Evolutionary conservation across 805 yeast genomes (phyloP).

Genomic region (Candida qinlingensis): DNA sequence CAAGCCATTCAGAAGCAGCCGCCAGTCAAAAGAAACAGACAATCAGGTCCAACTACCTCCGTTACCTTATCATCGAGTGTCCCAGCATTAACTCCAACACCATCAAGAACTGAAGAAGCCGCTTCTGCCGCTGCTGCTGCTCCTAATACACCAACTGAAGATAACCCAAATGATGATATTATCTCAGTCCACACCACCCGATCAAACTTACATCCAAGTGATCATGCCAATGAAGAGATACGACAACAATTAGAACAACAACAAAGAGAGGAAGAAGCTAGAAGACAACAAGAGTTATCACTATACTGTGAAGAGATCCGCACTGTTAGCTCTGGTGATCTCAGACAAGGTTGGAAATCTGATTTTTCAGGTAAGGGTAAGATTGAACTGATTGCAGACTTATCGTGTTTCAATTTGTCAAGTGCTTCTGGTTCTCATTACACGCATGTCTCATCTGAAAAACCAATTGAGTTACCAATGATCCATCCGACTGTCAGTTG

Average conservation of each 20-base stretch:
- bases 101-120: constrained; percentile 10
- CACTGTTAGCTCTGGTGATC: constrained; percentile 70
- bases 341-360: constrained; percentile 92
- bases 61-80: constrained; percentile 28
- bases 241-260: constrained; percentile 20
- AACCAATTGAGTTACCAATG: constrained; percentile 25
- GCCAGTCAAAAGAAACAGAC: constrained; percentile 32
- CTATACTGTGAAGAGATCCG: constrained; percentile 69
- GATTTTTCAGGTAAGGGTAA: constrained; percentile 77
- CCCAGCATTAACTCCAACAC: constrained; percentile 13
- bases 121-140: constrained; percentile 5
- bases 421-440: constrained; percentile 46
- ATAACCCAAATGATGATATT: constrained; percentile 12
- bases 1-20: constrained; percentile 15
- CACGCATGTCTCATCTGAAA: constrained; percentile 38
- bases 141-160: constrained; percentile 4
- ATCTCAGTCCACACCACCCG: constrained; percentile 6
- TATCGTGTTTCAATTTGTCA: constrained; percentile 52
- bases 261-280: constrained; percentile 26
- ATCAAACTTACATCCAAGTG: constrained; percentile 24
- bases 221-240: constrained; percentile 29
- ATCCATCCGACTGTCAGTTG: constrained; percentile 54
- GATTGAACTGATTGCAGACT: constrained; percentile 73
- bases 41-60: constrained; percentile 34
- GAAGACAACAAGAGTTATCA: constrained; percentile 28